phyloP scores from a whole-genome alignment of 129 eudicot species.

The Chrysanthemum makinoi region DNA sequence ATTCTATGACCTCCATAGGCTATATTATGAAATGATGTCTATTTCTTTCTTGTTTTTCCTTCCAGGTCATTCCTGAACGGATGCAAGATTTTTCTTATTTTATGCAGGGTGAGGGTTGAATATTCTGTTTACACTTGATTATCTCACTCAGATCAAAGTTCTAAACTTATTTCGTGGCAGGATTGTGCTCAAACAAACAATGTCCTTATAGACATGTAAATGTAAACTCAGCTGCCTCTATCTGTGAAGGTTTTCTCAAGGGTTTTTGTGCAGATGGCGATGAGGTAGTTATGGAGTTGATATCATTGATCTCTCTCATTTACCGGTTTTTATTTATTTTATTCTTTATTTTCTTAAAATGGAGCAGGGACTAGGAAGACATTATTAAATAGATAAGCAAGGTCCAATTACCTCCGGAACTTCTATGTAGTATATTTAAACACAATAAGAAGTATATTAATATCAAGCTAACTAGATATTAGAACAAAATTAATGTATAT shows the following conservation, averaged over 20 bases:
- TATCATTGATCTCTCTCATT: slow-evolving; percentile 17
- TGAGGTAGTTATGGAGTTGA: slow-evolving; percentile 72
- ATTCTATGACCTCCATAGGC: not conserved
- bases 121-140: not conserved
- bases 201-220: no score
- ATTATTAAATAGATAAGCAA: no score
- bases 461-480: no score
- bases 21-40: not conserved
- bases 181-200: slow-evolving; percentile 70
- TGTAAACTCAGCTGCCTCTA: slow-evolving; percentile 67
- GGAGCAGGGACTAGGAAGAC: slow-evolving; percentile 5
- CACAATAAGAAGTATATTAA: no score
- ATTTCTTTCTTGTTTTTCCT: slow-evolving; percentile 13
- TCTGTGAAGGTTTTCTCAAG: slow-evolving; percentile 88
- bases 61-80: slow-evolving; percentile 96
- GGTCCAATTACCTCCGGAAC: no score
- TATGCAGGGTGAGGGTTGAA: slow-evolving; percentile 62
- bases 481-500: no score
- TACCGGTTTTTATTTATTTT: slow-evolving; percentile 13
- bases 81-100: slow-evolving; percentile 97
- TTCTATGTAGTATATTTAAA: no score
- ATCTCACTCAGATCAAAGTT: not conserved
- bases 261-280: slow-evolving; percentile 96
- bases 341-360: slow-evolving; percentile 1
- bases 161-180: slow-evolving; percentile 44